Base-by-base conservation (phyloP, 1,284 basidiomycete genomes). In the Wolfiporia cocos region DNA sequence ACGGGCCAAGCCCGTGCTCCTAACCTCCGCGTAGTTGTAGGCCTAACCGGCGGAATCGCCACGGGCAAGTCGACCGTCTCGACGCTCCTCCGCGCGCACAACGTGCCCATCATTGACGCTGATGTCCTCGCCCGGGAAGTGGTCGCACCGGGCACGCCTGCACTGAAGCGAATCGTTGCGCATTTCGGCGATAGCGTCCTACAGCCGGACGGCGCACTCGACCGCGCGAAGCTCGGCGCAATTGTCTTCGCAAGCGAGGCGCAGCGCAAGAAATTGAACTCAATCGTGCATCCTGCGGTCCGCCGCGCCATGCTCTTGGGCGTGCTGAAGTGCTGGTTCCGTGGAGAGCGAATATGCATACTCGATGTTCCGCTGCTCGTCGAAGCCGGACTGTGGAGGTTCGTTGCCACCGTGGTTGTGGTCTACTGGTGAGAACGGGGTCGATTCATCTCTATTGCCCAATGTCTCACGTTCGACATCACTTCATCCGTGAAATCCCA, bases 61-160 rank as follows among this genome's bases (percentile, higher is more conserved):
- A 95, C 94, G 0, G 94, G 93, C 43, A 98, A 98, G 66, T 96
- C 92, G 3, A 91, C 92, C 14, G 94, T 94, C 20, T 92, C 93
- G 0, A 66, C 68, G 5, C 71, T 94, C 30, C 69, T 98, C 34
- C 74, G 74, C 47, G 64, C 74, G 0, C 73, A 84, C 50, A 54
- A 64, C 24, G 66, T 97, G 23, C 88, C 92, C 12, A 69, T 98
- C 51, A 77, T 98, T 55, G 96, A 99, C 58, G 92, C 95, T 4
- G 95, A 99, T 70, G 52, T 92, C 18, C 74, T 99, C 34, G 92
- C 95, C 1, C 84, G 93, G 24, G 69, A 86, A 55, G 93, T 92
- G 39, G 89, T 99, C 44, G 76, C 79, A 42, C 94, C 94, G 0
- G 90, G 91, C 24, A 88, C 90, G 26, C 73, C 73, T 2, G 88